Conservation (phyloP, 345 rosid genomes). For the Syzygium jambos region DNA sequence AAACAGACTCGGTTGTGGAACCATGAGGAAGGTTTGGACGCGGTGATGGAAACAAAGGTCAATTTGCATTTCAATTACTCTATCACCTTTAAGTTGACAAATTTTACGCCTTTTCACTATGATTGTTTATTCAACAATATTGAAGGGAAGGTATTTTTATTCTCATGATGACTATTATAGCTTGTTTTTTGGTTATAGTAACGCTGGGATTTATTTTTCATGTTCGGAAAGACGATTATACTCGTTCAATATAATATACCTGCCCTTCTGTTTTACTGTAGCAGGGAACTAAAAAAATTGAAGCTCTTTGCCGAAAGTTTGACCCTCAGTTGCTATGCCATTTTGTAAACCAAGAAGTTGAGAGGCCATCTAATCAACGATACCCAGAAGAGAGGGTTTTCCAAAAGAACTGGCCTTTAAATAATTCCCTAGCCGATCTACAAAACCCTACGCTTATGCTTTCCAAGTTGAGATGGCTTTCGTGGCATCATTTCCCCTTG, state of each 20-base stretch:
- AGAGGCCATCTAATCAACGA: background rate
- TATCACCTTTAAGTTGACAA: accelerated
- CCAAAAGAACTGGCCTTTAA: background rate
- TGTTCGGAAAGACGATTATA: background rate
- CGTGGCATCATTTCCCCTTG: background rate
- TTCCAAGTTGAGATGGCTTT: background rate
- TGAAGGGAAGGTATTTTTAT: background rate
- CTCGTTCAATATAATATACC: background rate
- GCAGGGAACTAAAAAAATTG: background rate
- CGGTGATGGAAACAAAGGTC: background rate
- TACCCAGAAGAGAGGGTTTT: background rate
- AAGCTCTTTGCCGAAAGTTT: background rate
- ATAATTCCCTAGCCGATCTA: background rate
- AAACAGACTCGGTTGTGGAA: background rate
- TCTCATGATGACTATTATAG: background rate
- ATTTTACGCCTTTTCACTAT: accelerated
- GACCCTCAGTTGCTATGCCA: background rate
- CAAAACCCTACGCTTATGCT: background rate
- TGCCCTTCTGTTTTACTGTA: background rate
- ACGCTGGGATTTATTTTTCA: no score
- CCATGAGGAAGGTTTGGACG: background rate
- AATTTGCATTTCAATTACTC: background rate
- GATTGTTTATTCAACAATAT: background rate
- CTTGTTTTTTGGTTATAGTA: background rate
- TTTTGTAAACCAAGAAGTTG: background rate